Evolutionary conservation across 2,329 filamentous ascomycete species (phyloP), one percentile per base, ranked within the genome.

Genomic region (Talaromyces sp.): DNA sequence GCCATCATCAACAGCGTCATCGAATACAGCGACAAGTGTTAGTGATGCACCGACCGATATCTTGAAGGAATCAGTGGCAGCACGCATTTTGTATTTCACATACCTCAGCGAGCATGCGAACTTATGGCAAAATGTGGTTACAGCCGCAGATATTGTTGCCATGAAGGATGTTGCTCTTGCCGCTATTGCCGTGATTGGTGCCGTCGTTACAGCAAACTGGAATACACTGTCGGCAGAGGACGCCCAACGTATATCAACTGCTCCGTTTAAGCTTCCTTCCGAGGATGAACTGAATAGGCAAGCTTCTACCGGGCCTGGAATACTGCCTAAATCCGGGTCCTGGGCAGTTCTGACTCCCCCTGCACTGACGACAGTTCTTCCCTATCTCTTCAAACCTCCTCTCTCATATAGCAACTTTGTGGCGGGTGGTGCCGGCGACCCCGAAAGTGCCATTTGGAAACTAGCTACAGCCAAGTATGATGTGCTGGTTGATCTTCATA

Each of bases 401-500:
- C 82, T 83, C 34, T 83, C 82, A 0, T 87, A 85, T 67, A 81
- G 82, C 13, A 86, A 85, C 63, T 79, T 87, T n/a, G 85, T 87
- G 0, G 84, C 83, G 15, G 78, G 80, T 43, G 85, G 86, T 10
- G 78, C 82, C 10, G 84, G 83, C 1, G 86, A 87, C 70, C 76
- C 82, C 0, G 84, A 88, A 70, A 85, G 82, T 68, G 80, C 84
- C 1, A 84, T 85, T 2, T 88, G 85, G 75, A 81, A 82, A 67
- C 79, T 88, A 49, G 85, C 85, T 1, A 81, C 79, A 56, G 82
- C 84, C 0, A 88, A 87, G 69, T 86, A 85, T 68, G 85, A 86
- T 64, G 82, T 83, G 2, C 69, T 88, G 58, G 80, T 81, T 17
- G 79, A 80, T 4, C 72, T 88, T n/a, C 76, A 84, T 31, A 69